These are phyloP conservation scores for Lophiostoma macrostomum DNA, from an alignment of 495 filamentous ascomycete genomes.

Conservation along the genomic window DNA sequence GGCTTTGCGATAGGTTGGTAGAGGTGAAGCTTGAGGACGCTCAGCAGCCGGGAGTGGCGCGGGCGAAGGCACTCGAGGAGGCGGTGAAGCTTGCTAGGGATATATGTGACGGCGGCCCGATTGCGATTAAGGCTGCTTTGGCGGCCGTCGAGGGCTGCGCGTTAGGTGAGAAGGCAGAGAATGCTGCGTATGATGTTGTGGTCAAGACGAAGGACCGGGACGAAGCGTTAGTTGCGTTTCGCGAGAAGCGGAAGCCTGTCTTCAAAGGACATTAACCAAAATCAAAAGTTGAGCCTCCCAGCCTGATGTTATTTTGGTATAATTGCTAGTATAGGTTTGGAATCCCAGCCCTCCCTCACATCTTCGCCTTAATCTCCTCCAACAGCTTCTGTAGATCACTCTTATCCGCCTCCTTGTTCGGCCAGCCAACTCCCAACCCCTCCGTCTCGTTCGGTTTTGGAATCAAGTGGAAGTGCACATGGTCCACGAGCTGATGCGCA, in stretches of 20 bases:
- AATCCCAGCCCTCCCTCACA: slow-evolving; percentile 53
- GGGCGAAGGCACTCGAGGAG: slow-evolving; percentile 64
- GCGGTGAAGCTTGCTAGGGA: slow-evolving; percentile 73
- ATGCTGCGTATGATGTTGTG: slow-evolving; percentile 73
- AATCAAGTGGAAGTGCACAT: slow-evolving; percentile 98
- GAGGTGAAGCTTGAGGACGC: slow-evolving; percentile 56
- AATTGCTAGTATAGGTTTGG: background rate
- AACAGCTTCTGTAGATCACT: slow-evolving; percentile 73
- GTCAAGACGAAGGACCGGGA: slow-evolving; percentile 77
- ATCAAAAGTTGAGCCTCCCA: too few species aligned
- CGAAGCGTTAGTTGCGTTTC: slow-evolving; percentile 83
- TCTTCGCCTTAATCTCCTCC: slow-evolving; percentile 84
- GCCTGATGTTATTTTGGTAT: background rate
- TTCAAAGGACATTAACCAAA: slow-evolving; percentile 61
- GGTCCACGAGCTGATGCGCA: slow-evolving; percentile 93
- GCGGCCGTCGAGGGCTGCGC: slow-evolving; percentile 62
- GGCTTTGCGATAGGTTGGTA: slow-evolving; percentile 78
- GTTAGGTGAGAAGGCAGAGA: slow-evolving; percentile 65
- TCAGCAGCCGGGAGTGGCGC: slow-evolving; percentile 49
- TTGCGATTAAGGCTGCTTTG: slow-evolving; percentile 70
- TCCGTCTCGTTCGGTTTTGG: slow-evolving; percentile 88
- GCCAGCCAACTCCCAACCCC: slow-evolving; percentile 80
- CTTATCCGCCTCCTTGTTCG: slow-evolving; percentile 72
- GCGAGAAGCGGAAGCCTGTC: slow-evolving; percentile 82
- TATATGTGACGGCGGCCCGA: slow-evolving; percentile 83